These are phyloP conservation scores for Pseudogymnoascus sp. DNA, from an alignment of 2,329 filamentous ascomycete genomes.

Conservation along the genomic window DNA sequence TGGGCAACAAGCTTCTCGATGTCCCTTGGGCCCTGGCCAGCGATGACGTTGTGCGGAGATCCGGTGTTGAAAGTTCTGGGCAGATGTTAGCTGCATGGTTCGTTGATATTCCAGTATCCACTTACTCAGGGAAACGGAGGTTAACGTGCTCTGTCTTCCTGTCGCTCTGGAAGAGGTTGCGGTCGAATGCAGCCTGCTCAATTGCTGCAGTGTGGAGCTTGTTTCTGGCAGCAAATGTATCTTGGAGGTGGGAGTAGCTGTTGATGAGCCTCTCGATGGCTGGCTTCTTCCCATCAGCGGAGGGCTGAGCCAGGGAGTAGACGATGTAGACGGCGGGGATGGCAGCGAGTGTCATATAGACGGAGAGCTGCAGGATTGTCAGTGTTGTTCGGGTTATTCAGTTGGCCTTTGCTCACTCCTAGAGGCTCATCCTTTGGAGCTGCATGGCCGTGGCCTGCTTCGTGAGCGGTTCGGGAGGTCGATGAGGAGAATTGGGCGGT, in stretches of 20 bases:
- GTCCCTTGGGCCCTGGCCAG: slow-evolving; percentile 49
- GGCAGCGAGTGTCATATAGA: slow-evolving; percentile 37
- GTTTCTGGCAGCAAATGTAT: slow-evolving; percentile 47
- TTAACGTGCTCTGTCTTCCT: slow-evolving; percentile 39
- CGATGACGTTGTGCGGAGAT: slow-evolving; percentile 55
- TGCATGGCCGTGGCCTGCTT: slow-evolving; percentile 28
- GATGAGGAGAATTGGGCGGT: slow-evolving; percentile 9
- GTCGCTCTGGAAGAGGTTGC: slow-evolving; percentile 48
- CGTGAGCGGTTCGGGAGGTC: slow-evolving; percentile 11
- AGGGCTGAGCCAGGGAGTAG: slow-evolving; percentile 35
- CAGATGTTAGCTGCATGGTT: slow-evolving; percentile 10
- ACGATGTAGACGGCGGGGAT: slow-evolving; percentile 38
- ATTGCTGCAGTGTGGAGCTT: slow-evolving; percentile 51
- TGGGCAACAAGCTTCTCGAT: slow-evolving; percentile 53
- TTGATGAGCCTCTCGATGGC: slow-evolving; percentile 43
- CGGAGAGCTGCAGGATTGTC: slow-evolving; percentile 33
- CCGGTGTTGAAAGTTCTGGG: slow-evolving; percentile 55
- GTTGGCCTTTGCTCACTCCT: slow-evolving; percentile 32
- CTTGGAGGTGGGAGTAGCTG: slow-evolving; percentile 45
- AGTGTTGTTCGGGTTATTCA: not conserved
- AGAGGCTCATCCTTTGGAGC: slow-evolving; percentile 39
- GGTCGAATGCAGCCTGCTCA: slow-evolving; percentile 55
- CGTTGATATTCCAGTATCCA: slow-evolving; percentile 19
- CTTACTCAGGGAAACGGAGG: slow-evolving; percentile 58
- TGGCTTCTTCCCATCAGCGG: slow-evolving; percentile 31